Conservation (phyloP, 345 rosid species). For the Citrus mangshanensis region DNA sequence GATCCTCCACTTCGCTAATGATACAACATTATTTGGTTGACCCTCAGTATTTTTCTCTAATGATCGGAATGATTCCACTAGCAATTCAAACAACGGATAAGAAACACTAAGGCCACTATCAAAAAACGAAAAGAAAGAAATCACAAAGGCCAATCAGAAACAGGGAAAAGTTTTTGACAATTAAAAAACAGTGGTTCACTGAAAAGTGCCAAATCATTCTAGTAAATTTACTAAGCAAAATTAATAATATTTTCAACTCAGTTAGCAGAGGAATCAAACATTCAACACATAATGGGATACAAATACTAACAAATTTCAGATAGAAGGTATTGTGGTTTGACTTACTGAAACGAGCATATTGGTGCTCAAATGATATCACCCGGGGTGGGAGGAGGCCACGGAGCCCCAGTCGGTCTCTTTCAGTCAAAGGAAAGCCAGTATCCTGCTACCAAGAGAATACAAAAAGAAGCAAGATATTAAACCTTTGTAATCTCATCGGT, state of each 20-base stretch:
- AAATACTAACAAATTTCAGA: not conserved
- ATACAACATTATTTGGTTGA: constrained; percentile 56
- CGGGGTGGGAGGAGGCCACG: constrained; percentile 98
- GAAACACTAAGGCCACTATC: not conserved
- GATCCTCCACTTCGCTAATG: constrained; percentile 97
- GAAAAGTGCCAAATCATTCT: not conserved
- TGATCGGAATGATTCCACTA: constrained; percentile 90
- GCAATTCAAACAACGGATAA: constrained; percentile 13
- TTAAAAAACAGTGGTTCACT: not conserved
- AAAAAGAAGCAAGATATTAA: not conserved
- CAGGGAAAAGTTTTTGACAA: not conserved
- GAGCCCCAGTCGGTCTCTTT: constrained; percentile 92
- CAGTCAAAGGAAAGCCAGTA: constrained; percentile 91
- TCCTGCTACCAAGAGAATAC: constrained; percentile 46
- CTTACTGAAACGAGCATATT: constrained; percentile 95
- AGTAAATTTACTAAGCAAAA: not conserved
- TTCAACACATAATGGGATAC: not conserved
- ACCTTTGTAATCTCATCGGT: not conserved
- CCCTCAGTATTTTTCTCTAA: constrained; percentile 78
- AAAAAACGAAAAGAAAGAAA: not conserved
- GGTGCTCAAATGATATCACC: constrained; percentile 84
- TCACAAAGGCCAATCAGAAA: not conserved
- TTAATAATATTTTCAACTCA: not conserved
- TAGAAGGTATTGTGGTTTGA: not conserved
- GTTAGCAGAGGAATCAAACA: not conserved